Base-by-base conservation (phyloP, 495 filamentous ascomycete genomes). In the Aspergillus leporis region DNA sequence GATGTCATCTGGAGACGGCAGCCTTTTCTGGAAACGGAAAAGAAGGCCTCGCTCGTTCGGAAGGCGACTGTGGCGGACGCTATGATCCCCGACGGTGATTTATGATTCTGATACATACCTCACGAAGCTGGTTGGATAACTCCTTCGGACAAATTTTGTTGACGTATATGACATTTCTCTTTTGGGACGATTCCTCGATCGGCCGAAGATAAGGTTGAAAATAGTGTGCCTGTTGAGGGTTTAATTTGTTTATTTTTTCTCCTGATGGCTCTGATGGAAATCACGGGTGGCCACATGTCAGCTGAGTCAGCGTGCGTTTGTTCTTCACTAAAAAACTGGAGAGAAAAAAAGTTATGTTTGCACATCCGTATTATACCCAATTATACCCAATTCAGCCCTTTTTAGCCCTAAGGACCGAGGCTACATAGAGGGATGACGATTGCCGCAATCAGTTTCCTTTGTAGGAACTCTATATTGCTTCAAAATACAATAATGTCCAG, bases 21-120 rank as follows among this genome's bases (percentile, higher is more conserved):
- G 12, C 19, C 43, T n/a, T 22, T 47, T 47, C 43, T 47, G 43
- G 43, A 47, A 47, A 45, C 41, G 16, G 43, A n/a, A 14, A n/a
- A 47, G 19, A 23, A 21, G 43, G 7, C 7, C 43, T 47, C 43
- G 21, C 19, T 23, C 19, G 13, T 22, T 22, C 19, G 19, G 43
- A 6, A 41, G 38, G 14, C 13, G 14, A n/a, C 1, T n/a, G 14
- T 41, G 38, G 38, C 14, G 14, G 10, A 16, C 13, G 14, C 8
- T 41, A 2, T 41, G 38, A 41, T 41, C 34, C 9, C 34, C 34
- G 13, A 14, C 34, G 2, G 13, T 45, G 41, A 45, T 40, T 47
- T 47, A 47, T 2, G 43, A 3, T 22, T 47, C 16, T 47, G 43
- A 47, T 23, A 22, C 16, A n/a, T 47, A 4, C 0, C 10, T 41